Conservation (phyloP, 1,139 yeast species). For the Debaryomyces singareniensis region DNA sequence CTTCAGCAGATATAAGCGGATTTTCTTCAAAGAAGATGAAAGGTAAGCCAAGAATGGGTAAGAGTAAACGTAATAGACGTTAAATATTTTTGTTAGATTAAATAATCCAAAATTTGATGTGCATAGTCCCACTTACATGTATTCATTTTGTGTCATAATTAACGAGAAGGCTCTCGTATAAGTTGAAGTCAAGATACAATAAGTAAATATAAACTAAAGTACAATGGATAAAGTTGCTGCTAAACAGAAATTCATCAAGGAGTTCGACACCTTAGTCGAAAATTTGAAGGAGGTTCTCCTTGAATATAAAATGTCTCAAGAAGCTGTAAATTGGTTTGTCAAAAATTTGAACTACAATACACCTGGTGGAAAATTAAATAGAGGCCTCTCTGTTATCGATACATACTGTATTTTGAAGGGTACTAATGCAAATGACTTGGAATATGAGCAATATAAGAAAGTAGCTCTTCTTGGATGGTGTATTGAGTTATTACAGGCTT, state of each 20-base stretch:
- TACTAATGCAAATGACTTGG: conserved; percentile 52
- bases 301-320: conserved; percentile 76
- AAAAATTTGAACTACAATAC: conserved; percentile 76
- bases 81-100: conserved; percentile 3
- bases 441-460: conserved; percentile 66
- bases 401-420: conserved; percentile 78
- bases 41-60: conserved; percentile 66
- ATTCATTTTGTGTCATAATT: too few species aligned
- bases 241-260: conserved; percentile 61
- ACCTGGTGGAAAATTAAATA: conserved; percentile 94
- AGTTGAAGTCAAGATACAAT: too few species aligned
- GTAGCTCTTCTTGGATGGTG: conserved; percentile 95
- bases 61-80: conserved; percentile 49
- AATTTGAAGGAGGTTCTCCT: conserved; percentile 63
- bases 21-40: conserved; percentile 53
- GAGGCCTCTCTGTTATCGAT: conserved; percentile 94
- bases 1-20: conserved; percentile 65
- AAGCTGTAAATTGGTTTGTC: conserved; percentile 84
- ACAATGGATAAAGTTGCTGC: conserved; percentile 29
- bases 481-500: conserved; percentile 91
- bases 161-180: too few species aligned
- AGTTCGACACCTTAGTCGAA: conserved; percentile 71
- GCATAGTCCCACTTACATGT: too few species aligned
- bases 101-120: too few species aligned
- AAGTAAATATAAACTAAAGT: too few species aligned